These are phyloP conservation scores for Daphne laureola DNA, from an alignment of 441 rosid species.

Conservation along the genomic window DNA sequence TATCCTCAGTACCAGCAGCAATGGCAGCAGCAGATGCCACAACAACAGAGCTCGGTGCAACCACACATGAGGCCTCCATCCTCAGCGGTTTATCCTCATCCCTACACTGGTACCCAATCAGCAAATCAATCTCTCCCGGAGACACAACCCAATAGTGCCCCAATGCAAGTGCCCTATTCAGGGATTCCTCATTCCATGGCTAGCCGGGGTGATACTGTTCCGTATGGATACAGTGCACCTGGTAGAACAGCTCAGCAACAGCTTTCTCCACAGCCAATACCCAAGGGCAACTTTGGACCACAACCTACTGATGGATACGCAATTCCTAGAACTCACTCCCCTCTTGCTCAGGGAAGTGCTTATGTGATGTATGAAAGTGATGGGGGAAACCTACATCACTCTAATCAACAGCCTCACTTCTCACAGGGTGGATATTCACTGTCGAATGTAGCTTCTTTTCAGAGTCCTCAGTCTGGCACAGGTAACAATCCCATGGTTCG, in stretches of 20 bases:
- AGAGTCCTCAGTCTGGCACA: slow-evolving; percentile 34
- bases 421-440: slow-evolving; percentile 62
- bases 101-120: slow-evolving; percentile 48
- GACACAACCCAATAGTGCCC: slow-evolving; percentile 42
- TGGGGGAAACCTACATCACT: slow-evolving; percentile 44
- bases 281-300: slow-evolving; percentile 43
- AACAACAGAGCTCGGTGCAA: slow-evolving; percentile 41
- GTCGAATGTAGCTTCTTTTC: slow-evolving; percentile 25
- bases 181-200: slow-evolving; percentile 62
- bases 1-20: slow-evolving; percentile 61
- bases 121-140: slow-evolving; percentile 40
- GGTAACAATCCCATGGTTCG: slow-evolving; percentile 35
- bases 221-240: slow-evolving; percentile 54
- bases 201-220: slow-evolving; percentile 39
- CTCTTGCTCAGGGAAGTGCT: slow-evolving; percentile 55
- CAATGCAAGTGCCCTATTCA: slow-evolving; percentile 61
- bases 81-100: slow-evolving; percentile 39
- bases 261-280: slow-evolving; percentile 59
- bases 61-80: slow-evolving; percentile 47
- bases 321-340: slow-evolving; percentile 39
- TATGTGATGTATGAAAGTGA: slow-evolving; percentile 67
- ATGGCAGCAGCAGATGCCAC: slow-evolving; percentile 61
- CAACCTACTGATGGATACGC: slow-evolving; percentile 58
- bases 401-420: slow-evolving; percentile 55
- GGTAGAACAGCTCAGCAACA: slow-evolving; percentile 54